A percentile compares a stretch with the other conserved stretches of the same genome.
These are phyloP conservation scores for Naganishia liquefaciens DNA, from an alignment of 1,284 basidiomycete species.

Conservation along the genomic window DNA sequence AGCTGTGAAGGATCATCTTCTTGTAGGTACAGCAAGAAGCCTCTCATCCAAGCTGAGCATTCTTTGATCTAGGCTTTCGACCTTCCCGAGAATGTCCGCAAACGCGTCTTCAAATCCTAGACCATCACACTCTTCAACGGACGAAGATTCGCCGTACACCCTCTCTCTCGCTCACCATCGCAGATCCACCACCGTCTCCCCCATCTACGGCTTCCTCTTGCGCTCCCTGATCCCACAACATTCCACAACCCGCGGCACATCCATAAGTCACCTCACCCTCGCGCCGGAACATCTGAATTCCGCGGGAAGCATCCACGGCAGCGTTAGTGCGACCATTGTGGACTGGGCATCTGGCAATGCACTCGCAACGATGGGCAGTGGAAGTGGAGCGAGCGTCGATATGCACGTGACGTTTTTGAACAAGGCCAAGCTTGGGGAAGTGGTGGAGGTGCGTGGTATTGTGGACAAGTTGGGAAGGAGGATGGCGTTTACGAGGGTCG, in stretches of 20 bases:
- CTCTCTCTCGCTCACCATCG: slow-evolving; percentile 28
- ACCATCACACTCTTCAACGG: too few relatives aligned
- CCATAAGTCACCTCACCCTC: slow-evolving; percentile 26
- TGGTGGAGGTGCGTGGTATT: slow-evolving; percentile 22
- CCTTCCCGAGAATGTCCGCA: too few relatives aligned
- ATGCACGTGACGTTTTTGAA: slow-evolving; percentile 34
- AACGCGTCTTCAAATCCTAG: too few relatives aligned
- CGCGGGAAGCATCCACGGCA: slow-evolving; percentile 29
- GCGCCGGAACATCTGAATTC: slow-evolving; percentile 30
- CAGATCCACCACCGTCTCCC: slow-evolving; percentile 25
- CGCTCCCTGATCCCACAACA: slow-evolving; percentile 8
- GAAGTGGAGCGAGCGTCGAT: slow-evolving; percentile 30
- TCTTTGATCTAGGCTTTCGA: too few relatives aligned
- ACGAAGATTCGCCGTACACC: slow-evolving; percentile 1
- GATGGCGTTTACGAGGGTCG: slow-evolving; percentile 32
- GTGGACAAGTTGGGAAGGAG: slow-evolving; percentile 30
- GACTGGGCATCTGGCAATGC: slow-evolving; percentile 33
- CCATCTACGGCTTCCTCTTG: slow-evolving; percentile 32
- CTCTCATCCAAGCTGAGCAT: too few relatives aligned
- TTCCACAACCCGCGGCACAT: slow-evolving; percentile 15
- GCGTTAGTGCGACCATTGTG: slow-evolving; percentile 29
- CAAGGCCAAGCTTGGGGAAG: slow-evolving; percentile 25
- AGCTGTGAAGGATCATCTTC: too few relatives aligned
- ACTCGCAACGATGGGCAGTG: slow-evolving; percentile 27
- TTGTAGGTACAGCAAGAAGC: too few relatives aligned